These are phyloP conservation scores for Rhodotorula sp. DNA, from an alignment of 1,284 basidiomycete genomes.

Conservation along the genomic window DNA sequence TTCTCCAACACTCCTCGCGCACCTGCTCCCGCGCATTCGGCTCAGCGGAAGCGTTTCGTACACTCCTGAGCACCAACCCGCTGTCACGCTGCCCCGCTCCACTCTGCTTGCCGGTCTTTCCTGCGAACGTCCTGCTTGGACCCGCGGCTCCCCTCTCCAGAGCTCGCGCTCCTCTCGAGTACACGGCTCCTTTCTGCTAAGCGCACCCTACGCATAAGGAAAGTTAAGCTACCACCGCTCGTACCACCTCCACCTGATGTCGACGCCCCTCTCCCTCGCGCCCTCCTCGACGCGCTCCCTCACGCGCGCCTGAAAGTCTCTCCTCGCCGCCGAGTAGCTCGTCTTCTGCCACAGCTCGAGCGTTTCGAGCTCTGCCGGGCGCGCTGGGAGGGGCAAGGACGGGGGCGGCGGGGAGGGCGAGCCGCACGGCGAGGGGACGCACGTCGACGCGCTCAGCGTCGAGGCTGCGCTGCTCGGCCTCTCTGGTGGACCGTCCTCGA, in stretches of 20 bases:
- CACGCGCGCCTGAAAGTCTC: conserved; percentile 16
- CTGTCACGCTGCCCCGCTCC: no score
- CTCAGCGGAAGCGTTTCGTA: no score
- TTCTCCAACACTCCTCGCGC: no score
- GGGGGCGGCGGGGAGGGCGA: not conserved
- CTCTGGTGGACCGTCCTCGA: not conserved
- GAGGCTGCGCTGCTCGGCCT: not conserved
- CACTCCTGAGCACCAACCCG: no score
- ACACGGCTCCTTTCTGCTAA: not conserved
- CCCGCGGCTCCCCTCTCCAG: no score
- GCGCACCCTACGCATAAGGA: no score
- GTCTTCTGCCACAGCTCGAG: conserved; percentile 16
- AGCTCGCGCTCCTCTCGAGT: no score
- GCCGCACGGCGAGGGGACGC: not conserved
- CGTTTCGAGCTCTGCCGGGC: not conserved
- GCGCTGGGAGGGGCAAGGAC: not conserved
- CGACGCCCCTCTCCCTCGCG: conserved; percentile 3
- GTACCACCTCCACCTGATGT: conserved; percentile 16
- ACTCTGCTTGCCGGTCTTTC: no score
- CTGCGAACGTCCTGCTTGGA: no score
- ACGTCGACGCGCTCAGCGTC: not conserved
- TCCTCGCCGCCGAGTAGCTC: not conserved
- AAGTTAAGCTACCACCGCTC: conserved; percentile 23
- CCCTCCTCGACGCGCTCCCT: conserved; percentile 16
- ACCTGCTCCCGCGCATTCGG: no score